A percentile compares a stretch with the other conserved stretches of the same genome.
phyloP scores from a whole-genome alignment of 371 early-diverging fungal genomes.

The Mucor indicus region DNA sequence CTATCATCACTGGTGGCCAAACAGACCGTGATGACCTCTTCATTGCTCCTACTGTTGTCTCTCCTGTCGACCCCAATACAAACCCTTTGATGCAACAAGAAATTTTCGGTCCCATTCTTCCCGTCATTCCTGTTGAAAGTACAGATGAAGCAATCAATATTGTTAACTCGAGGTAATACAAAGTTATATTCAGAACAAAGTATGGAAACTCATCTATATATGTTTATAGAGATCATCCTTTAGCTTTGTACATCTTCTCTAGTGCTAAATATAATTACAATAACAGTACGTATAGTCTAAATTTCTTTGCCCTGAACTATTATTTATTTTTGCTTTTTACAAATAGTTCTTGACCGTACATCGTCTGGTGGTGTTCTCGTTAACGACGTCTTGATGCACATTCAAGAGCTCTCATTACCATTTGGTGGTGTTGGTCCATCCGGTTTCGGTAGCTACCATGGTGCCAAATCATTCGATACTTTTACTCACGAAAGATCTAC shows the following conservation, averaged over 20 bases:
- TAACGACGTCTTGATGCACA: slow-evolving; percentile 72
- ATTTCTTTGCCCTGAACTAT: background rate
- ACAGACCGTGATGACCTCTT: slow-evolving; percentile 54
- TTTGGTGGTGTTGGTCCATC: slow-evolving; percentile 88
- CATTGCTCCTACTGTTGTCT: slow-evolving; percentile 68
- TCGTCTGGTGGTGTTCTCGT: slow-evolving; percentile 66
- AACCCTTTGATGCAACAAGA: slow-evolving; percentile 71
- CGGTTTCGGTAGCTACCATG: slow-evolving; percentile 83
- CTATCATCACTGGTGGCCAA: slow-evolving; percentile 55
- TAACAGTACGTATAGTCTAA: slow-evolving; percentile 18
- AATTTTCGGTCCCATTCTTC: slow-evolving; percentile 79
- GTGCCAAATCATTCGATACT: slow-evolving; percentile 69
- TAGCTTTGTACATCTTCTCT: slow-evolving; percentile 67
- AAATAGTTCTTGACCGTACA: slow-evolving; percentile 46
- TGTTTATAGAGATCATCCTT: slow-evolving; percentile 52
- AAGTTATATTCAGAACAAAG: no score
- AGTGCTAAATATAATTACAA: slow-evolving; percentile 33
- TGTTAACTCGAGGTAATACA: slow-evolving; percentile 27
- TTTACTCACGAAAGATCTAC: slow-evolving; percentile 68
- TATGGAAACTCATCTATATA: no score
- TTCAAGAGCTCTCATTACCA: slow-evolving; percentile 58
- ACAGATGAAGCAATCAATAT: slow-evolving; percentile 72
- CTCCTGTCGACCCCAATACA: slow-evolving; percentile 48
- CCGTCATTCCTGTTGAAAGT: slow-evolving; percentile 66
- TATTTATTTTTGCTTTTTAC: background rate